A percentile compares a stretch with the other conserved stretches of the same genome.
Conservation (phyloP, 2,329 filamentous ascomycete genomes). For the Triangularia verruculosa region DNA sequence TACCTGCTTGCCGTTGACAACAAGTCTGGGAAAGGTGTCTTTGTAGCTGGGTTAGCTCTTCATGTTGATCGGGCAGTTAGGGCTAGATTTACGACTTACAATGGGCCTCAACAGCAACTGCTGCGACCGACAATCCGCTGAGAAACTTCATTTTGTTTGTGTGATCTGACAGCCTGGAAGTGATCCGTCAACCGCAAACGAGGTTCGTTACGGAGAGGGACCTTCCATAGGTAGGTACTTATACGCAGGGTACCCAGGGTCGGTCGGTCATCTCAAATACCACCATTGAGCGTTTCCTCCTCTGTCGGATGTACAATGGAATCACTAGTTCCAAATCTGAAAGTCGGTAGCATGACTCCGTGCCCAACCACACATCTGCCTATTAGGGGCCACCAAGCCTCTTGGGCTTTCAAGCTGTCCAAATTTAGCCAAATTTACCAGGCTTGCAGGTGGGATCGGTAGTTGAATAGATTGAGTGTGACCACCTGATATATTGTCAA, state of each 20-base stretch:
- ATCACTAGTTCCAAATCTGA: background rate
- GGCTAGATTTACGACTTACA: conserved; percentile 23
- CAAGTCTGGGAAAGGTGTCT: conserved; percentile 38
- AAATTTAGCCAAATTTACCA: background rate
- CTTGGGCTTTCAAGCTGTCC: background rate
- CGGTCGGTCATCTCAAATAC: too few species aligned
- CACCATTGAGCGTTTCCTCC: background rate
- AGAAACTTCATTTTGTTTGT: conserved; percentile 26
- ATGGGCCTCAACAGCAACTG: conserved; percentile 27
- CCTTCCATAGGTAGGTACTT: too few species aligned
- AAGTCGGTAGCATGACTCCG: background rate
- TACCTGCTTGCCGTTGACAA: conserved; percentile 33
- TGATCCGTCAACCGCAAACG: background rate
- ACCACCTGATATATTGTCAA: background rate
- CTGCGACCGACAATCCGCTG: conserved; percentile 23
- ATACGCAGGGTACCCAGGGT: too few species aligned
- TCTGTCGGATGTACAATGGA: background rate
- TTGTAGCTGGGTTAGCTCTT: background rate
- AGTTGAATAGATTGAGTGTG: background rate
- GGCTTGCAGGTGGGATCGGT: background rate
- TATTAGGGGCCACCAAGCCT: background rate
- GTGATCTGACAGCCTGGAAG: too few species aligned
- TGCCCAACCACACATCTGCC: too few species aligned
- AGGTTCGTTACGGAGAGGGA: too few species aligned
- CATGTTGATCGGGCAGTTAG: background rate